Percentiles rank a stretch among this genome's conserved stretches.
Conservation (phyloP, 2,329 filamentous ascomycete species). For the Pyrenophora graminea region DNA sequence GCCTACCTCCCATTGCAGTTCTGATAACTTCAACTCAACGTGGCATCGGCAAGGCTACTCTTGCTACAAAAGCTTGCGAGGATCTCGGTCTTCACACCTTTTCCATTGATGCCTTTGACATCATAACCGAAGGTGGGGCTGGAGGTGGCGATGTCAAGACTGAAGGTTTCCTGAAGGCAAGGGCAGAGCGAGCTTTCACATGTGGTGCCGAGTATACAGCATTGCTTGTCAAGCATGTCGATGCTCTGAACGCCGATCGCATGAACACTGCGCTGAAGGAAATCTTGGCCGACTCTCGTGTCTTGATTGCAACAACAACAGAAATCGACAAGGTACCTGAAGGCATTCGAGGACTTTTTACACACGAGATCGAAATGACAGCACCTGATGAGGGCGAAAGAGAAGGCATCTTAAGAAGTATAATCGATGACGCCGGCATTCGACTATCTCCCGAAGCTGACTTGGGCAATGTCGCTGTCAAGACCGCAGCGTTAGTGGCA, state of each 20-base stretch:
- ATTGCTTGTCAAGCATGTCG: conserved; percentile 85
- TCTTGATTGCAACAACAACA: conserved; percentile 90
- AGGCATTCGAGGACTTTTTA: conserved; percentile 86
- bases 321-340: conserved; percentile 95
- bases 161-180: conserved; percentile 83
- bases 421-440: conserved; percentile 75
- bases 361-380: conserved; percentile 90
- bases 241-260: conserved; percentile 86
- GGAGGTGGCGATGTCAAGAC: conserved; percentile 93
- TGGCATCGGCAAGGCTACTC: conserved; percentile 86
- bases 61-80: conserved; percentile 75
- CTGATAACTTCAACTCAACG: conserved; percentile 89
- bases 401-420: conserved; percentile 80
- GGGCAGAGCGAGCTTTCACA: conserved; percentile 84
- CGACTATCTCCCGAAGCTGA: conserved; percentile 83
- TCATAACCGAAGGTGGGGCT: conserved; percentile 85
- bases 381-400: conserved; percentile 92
- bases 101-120: conserved; percentile 86
- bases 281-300: conserved; percentile 75
- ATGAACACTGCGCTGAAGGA: conserved; percentile 86
- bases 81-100: conserved; percentile 92
- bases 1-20: conserved; percentile 85
- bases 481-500: conserved; percentile 93
- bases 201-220: conserved; percentile 85
- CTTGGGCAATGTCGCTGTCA: conserved; percentile 81